These are phyloP conservation scores for Curvularia verruculosa DNA, from an alignment of 2,329 filamentous ascomycete genomes.

Conservation along the genomic window DNA sequence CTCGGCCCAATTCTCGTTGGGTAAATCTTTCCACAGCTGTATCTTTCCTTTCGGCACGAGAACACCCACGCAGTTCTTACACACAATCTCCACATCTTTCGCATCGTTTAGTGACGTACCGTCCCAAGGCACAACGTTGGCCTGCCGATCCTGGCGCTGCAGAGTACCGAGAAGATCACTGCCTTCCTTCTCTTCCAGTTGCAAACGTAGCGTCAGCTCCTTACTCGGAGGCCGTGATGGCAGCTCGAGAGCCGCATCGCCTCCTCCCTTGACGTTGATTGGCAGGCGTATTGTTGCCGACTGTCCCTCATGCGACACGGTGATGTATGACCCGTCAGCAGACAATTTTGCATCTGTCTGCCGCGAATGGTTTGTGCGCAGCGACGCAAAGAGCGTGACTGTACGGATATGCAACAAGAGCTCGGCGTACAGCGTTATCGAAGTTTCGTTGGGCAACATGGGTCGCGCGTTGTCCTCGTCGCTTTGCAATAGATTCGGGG, in stretches of 20 bases:
- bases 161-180: constrained; percentile 36
- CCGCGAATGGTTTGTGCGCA: constrained; percentile 53
- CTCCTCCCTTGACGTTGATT: constrained; percentile 51
- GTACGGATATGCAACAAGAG: constrained; percentile 66
- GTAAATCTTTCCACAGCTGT: constrained; percentile 83
- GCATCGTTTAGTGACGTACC: constrained; percentile 42
- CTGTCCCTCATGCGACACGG: constrained; percentile 55
- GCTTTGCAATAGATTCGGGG: constrained; percentile 42
- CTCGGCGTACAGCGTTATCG: constrained; percentile 62
- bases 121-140: constrained; percentile 53
- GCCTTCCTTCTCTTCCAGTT: constrained; percentile 54
- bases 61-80: constrained; percentile 33
- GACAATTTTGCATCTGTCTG: constrained; percentile 54
- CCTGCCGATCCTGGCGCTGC: constrained; percentile 40
- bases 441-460: constrained; percentile 39
- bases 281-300: constrained; percentile 55
- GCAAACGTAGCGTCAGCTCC: constrained; percentile 62
- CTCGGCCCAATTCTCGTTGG: constrained; percentile 97
- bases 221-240: constrained; percentile 54
- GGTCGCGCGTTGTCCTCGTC: constrained; percentile 28
- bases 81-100: constrained; percentile 29
- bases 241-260: constrained; percentile 57
- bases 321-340: constrained; percentile 52
- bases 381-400: constrained; percentile 62
- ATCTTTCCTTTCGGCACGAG: constrained; percentile 29